Conservation (phyloP, 2,329 filamentous ascomycete species). For the Fusarium anthophilum region DNA sequence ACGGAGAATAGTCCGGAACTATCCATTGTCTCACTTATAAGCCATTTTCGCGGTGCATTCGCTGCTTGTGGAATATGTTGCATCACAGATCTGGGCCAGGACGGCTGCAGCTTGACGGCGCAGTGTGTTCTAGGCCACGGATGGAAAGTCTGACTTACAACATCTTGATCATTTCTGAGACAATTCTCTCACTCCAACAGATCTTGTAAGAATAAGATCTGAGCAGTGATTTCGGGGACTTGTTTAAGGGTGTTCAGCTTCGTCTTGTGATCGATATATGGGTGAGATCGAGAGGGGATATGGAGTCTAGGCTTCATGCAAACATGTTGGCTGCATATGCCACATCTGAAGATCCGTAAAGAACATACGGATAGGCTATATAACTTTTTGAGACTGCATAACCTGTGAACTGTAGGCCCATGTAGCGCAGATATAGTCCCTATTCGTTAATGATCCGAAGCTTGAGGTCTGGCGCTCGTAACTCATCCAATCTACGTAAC, state of each 20-base stretch:
- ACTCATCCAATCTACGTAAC: not conserved
- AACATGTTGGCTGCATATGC: not conserved
- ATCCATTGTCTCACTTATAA: not conserved
- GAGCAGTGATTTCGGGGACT: no score
- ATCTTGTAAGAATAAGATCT: accelerated
- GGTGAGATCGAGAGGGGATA: not conserved
- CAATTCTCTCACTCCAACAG: not conserved
- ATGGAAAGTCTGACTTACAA: not conserved
- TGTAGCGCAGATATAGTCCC: not conserved
- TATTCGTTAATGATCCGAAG: not conserved
- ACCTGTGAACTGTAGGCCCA: not conserved
- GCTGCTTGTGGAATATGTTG: not conserved
- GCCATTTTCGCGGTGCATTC: not conserved
- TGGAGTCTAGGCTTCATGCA: not conserved
- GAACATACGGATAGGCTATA: not conserved
- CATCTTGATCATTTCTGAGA: not conserved
- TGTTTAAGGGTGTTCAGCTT: not conserved
- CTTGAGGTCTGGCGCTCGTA: not conserved
- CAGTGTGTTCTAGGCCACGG: not conserved
- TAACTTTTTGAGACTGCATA: not conserved
- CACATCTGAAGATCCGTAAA: not conserved
- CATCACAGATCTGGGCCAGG: not conserved
- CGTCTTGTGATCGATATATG: not conserved
- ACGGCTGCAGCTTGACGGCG: not conserved
- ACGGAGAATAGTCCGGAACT: not conserved